Evolutionary conservation across 1,284 basidiomycete genomes (phyloP).

Genomic region (Hortiboletus rubellus): DNA sequence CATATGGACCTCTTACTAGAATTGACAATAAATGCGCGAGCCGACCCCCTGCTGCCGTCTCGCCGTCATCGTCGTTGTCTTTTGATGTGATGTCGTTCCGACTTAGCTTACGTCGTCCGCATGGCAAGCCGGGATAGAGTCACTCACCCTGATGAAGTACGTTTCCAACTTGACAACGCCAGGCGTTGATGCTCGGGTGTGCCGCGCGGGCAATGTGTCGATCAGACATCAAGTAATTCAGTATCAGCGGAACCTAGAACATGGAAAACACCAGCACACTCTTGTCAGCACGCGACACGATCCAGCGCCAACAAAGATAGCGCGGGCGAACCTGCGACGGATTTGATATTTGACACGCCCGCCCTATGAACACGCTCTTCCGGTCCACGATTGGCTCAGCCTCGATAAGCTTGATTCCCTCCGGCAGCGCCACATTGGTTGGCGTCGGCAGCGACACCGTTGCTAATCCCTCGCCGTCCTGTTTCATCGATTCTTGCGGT

Average conservation of each 20-base stretch:
- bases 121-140: background rate
- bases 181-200: conserved; percentile 89
- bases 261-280: background rate
- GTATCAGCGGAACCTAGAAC: conserved; percentile 65
- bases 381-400: conserved; percentile 81
- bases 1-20: conserved; percentile 49
- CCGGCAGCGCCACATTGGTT: conserved; percentile 44
- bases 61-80: conserved; percentile 96
- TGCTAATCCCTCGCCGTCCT: background rate
- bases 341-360: conserved; percentile 76
- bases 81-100: conserved; percentile 1
- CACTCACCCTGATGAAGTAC: conserved; percentile 70
- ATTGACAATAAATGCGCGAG: conserved; percentile 88
- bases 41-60: conserved; percentile 85
- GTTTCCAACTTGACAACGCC: conserved; percentile 70
- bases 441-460: background rate
- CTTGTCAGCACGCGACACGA: background rate
- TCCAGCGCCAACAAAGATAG: background rate
- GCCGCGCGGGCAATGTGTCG: conserved; percentile 74
- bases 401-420: conserved; percentile 62
- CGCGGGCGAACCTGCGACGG: conserved; percentile 61
- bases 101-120: background rate
- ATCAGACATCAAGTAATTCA: conserved; percentile 75
- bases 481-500: conserved; percentile 9
- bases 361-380: conserved; percentile 81